Evolutionary conservation across 441 rosid genomes (phyloP).

Genomic region (Biscutella laevigata): DNA sequence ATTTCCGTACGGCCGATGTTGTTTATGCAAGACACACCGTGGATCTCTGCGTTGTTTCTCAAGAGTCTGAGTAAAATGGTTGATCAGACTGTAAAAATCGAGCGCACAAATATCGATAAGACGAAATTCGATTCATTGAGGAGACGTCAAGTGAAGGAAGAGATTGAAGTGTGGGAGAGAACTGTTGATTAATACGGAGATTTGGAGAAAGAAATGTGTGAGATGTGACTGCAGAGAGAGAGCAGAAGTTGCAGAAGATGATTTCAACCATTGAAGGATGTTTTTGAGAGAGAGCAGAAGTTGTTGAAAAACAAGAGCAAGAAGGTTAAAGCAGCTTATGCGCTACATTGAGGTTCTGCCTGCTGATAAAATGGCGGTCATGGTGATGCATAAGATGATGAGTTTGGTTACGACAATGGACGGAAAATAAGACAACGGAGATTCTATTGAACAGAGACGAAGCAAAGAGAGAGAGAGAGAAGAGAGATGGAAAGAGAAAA

Average conservation of each 20-base stretch:
- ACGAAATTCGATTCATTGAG: conserved; percentile 52
- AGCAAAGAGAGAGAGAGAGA: no score
- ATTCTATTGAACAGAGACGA: conserved; percentile 77
- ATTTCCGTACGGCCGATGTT: conserved; percentile 27
- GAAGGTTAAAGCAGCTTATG: conserved; percentile 68
- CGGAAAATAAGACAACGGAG: no score
- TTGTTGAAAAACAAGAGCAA: conserved; percentile 46
- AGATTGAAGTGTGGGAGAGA: conserved; percentile 88
- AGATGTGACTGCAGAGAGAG: no score
- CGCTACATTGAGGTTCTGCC: conserved; percentile 70
- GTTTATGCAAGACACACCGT: conserved; percentile 63
- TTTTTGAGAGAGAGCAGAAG: conserved; percentile 62
- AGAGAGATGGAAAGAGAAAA: no score
- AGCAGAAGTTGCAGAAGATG: conserved; percentile 73
- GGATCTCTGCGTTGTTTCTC: conserved; percentile 62
- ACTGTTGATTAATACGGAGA: conserved; percentile 62
- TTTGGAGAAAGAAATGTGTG: conserved; percentile 66
- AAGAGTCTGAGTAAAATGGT: conserved; percentile 46
- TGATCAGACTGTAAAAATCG: conserved; percentile 36
- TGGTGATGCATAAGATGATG: conserved; percentile 93
- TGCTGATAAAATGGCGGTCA: conserved; percentile 83
- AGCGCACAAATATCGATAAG: conserved; percentile 45
- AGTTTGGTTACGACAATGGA: conserved; percentile 55
- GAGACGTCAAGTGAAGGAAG: conserved; percentile 71
- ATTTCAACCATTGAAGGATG: conserved; percentile 78